Evolutionary conservation across 1,284 basidiomycete species (phyloP), one percentile per base, ranked within the genome.

Genomic region (Heterobasidion occidentale): DNA sequence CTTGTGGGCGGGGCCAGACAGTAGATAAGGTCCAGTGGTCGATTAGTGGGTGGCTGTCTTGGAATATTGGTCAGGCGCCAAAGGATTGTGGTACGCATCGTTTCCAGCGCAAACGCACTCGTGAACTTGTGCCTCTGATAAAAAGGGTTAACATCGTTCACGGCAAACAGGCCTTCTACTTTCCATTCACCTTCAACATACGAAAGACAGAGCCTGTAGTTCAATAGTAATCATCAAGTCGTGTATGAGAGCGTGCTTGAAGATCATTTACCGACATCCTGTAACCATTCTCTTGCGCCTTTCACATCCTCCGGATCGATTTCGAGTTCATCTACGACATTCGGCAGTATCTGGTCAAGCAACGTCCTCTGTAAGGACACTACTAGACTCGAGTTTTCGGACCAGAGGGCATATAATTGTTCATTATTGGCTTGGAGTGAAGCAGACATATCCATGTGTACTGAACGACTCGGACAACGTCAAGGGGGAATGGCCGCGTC

Each of bases 101-200:
- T 74, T 70, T 86, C 79, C 62, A 87, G 64, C n/a, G 83, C 75
- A 61, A 86, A 83, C 0, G 84, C 79, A 48, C 73, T 72, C 20
- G 78, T 83, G 61, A 86, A 89, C 59, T 79, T 78, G 65, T 88
- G 83, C 59, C 83, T 78, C 87, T 89, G 44, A 27, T 27, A 15
- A 36, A 63, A 9, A 63, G 33, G 50, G 38, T 12, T 27, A 34
- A 44, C 36, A 62, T 56, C 67, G 59, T 27, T 27, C 27, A 6
- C 5, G 27, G 27, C 27, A 27, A 27, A 6, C 27, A 27, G 27
- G 27, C 27, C 27, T 27, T 27, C 27, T 27, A 27, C 27, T 27
- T 27, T 27, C 27, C 5, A 19, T 33, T 33, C 67, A 86, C 87
- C 70, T 79, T 79, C 54, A 79, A 72, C 58, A 84, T 77, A 62